These are phyloP conservation scores for Mycena venus DNA, from an alignment of 768 basidiomycete genomes.

Conservation along the genomic window DNA sequence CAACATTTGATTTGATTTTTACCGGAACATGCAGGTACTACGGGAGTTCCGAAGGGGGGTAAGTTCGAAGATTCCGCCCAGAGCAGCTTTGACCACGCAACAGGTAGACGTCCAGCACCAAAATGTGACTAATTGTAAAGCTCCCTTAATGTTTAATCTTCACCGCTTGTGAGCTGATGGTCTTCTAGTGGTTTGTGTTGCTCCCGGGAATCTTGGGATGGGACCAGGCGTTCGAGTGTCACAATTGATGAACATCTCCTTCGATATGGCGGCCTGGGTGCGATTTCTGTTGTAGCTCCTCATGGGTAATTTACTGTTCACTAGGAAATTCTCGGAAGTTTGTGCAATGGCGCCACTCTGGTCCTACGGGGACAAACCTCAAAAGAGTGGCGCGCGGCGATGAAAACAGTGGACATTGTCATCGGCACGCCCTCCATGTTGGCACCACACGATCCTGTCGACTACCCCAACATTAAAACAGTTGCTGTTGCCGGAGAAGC, in stretches of 20 bases:
- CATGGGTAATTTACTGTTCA: slow-evolving; percentile 43
- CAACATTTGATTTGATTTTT: not conserved
- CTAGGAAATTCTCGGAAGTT: slow-evolving; percentile 67
- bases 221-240: slow-evolving; percentile 67
- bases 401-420: slow-evolving; percentile 65
- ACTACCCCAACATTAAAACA: slow-evolving; percentile 67
- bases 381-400: slow-evolving; percentile 62
- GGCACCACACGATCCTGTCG: slow-evolving; percentile 59
- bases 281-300: not conserved
- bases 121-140: slow-evolving; percentile 70
- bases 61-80: not conserved
- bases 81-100: not conserved
- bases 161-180: not conserved
- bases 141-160: not conserved
- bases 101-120: slow-evolving; percentile 68
- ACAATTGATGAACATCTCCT: slow-evolving; percentile 74
- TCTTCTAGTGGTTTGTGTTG: slow-evolving; percentile 53
- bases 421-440: slow-evolving; percentile 69
- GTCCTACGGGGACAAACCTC: slow-evolving; percentile 65
- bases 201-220: slow-evolving; percentile 73
- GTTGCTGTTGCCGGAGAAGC: slow-evolving; percentile 72
- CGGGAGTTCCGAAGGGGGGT: slow-evolving; percentile 70
- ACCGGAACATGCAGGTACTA: slow-evolving; percentile 55
- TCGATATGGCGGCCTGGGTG: slow-evolving; percentile 77
- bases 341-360: slow-evolving; percentile 66